Conservation (phyloP, 2,329 filamentous ascomycete species). For the Pyrenophora teres region DNA sequence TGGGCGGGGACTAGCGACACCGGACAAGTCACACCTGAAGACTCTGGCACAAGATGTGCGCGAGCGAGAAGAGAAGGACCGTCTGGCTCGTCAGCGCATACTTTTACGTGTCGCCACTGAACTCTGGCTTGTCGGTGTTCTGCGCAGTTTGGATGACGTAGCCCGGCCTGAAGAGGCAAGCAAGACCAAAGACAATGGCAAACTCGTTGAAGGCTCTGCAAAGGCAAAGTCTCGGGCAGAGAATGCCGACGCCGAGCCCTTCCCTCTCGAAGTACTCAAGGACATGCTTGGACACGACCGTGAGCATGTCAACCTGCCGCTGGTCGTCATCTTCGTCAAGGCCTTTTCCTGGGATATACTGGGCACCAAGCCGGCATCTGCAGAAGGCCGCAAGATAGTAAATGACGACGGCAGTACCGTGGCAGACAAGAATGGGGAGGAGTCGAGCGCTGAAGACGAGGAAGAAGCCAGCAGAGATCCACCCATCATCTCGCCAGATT, state of each 20-base stretch:
- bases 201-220: slow-evolving; percentile 59
- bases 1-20: slow-evolving; percentile 86
- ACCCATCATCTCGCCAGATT: slow-evolving; percentile 74
- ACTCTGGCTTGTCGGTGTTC: slow-evolving; percentile 88
- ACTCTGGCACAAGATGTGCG: slow-evolving; percentile 76
- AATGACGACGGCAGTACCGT: slow-evolving; percentile 77
- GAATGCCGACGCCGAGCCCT: slow-evolving; percentile 79
- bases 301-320: slow-evolving; percentile 86
- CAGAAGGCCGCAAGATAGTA: slow-evolving; percentile 81
- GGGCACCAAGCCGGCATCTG: slow-evolving; percentile 71
- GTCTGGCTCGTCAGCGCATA: slow-evolving; percentile 81
- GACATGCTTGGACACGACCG: slow-evolving; percentile 92
- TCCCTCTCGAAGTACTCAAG: slow-evolving; percentile 96
- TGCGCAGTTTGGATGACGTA: slow-evolving; percentile 78
- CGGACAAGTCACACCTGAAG: slow-evolving; percentile 84
- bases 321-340: slow-evolving; percentile 95
- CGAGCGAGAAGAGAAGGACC: slow-evolving; percentile 95
- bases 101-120: slow-evolving; percentile 91
- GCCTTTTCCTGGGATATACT: slow-evolving; percentile 95
- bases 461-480: slow-evolving; percentile 64
- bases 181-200: slow-evolving; percentile 62
- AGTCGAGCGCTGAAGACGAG: slow-evolving; percentile 58
- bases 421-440: slow-evolving; percentile 58
- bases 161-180: slow-evolving; percentile 67
- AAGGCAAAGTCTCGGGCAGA: slow-evolving; percentile 67